Evolutionary conservation across 371 early-diverging fungal genomes (phyloP).

Genomic region (Mycotypha africana): DNA sequence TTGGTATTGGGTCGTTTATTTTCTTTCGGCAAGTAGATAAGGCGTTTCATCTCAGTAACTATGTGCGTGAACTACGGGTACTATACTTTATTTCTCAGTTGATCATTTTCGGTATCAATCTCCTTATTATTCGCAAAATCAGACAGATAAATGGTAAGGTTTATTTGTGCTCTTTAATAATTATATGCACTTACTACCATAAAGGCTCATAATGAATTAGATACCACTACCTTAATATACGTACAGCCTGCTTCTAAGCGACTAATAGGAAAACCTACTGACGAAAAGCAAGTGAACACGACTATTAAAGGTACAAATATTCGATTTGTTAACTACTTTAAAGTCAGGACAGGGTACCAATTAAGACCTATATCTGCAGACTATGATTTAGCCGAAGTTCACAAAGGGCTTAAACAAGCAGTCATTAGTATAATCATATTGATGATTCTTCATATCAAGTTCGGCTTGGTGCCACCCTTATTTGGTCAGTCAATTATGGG

Average conservation of each 20-base stretch:
- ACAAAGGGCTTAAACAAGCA: conserved; percentile 62
- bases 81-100: conserved; percentile 25
- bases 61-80: conserved; percentile 19
- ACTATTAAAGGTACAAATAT: conserved; percentile 32
- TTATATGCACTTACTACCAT: neutral
- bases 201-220: too few relatives aligned
- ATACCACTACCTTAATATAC: conserved; percentile 33
- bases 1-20: conserved; percentile 30
- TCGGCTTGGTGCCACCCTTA: conserved; percentile 81
- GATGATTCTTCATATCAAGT: conserved; percentile 74
- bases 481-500: conserved; percentile 75
- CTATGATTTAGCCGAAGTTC: conserved; percentile 74
- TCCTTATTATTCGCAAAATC: conserved; percentile 23
- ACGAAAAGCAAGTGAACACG: conserved; percentile 28
- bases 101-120: conserved; percentile 19
- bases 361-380: conserved; percentile 21
- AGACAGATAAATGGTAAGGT: conserved; percentile 36
- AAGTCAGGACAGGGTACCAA: neutral
- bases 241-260: conserved; percentile 32
- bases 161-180: neutral
- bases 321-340: neutral
- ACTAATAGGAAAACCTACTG: conserved; percentile 30
- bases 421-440: conserved; percentile 64
- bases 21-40: conserved; percentile 32
- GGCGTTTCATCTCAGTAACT: conserved; percentile 21